Conservation (phyloP, 768 basidiomycete genomes). For the Lactarius tabidus region DNA sequence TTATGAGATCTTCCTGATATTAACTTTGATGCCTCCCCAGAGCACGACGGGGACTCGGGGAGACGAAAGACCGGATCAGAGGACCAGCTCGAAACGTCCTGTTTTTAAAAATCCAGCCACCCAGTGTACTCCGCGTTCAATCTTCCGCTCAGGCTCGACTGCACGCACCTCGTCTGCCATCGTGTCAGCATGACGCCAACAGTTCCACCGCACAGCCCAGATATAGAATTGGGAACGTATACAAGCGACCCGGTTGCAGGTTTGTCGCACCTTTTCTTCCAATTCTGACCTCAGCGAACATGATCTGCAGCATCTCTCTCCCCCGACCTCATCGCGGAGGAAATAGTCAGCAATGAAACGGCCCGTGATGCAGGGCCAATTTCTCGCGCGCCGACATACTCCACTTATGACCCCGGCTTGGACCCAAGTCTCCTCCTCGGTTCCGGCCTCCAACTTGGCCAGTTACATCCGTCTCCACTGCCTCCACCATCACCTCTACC, state of each 20-base stretch:
- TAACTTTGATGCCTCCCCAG: no score
- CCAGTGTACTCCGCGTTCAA: no score
- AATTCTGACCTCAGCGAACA: background rate
- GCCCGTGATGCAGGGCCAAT: background rate
- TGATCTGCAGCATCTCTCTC: background rate
- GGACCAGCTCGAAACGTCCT: no score
- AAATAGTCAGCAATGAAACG: background rate
- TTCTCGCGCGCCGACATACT: conserved; percentile 16
- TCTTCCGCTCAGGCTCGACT: background rate
- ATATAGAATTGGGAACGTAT: conserved; percentile 11
- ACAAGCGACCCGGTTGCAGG: background rate
- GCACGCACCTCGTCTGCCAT: background rate
- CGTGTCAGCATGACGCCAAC: background rate
- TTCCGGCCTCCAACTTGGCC: background rate
- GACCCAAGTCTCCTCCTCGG: background rate
- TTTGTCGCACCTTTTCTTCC: background rate
- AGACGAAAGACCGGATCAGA: no score
- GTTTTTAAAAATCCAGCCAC: no score
- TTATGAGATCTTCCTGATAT: no score
- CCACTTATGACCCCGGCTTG: conserved; percentile 1
- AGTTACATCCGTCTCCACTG: background rate
- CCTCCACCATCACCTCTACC: background rate
- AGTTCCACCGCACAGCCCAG: conserved; percentile 12
- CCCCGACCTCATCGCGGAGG: background rate
- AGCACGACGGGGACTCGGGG: no score